Base-by-base conservation (phyloP, 176 grass and related monocot genomes). In the Olyra latifolia region DNA sequence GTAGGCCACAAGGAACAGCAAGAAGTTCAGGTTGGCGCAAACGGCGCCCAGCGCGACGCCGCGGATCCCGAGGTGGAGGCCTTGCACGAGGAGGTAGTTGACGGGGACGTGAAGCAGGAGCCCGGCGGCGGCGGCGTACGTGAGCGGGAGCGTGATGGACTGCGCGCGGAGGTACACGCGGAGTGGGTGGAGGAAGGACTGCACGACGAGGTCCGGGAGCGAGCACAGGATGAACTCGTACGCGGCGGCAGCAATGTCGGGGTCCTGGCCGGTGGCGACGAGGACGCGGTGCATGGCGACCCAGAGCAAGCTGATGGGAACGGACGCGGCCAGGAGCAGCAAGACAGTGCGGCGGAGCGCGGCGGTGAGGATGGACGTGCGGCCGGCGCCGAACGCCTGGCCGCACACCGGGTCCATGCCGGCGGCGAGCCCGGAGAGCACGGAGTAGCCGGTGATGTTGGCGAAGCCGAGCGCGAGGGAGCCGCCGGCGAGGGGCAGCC, bases 401-500 rank as follows among this genome's bases (percentile, higher is more conserved):
- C 93, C 88, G 54, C 90, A 93, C 48, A 97, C 84, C 5, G 93
- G 90, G 68, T 93, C 93, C 90, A 97, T 97, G 12, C 93, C 93
- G 30, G 89, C 87, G 42, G 93, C 90, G 54, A 97, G 83, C 16
- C 93, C 93, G 3, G 90, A 92, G 52, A 97, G 88, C 44, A 97
- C 87, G 2, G 93, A 97, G 72, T 97, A 97, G 4, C 93, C 93
- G n/a, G 93, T 97, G 72, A 97, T 97, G 71, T 97, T 97, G 24
- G 93, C 90, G 77, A 93, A 97, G 65, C 93, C 93, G 30, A 97
- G 89, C 27, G 93, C 89, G 45, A 97, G 90, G 23, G 93, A 88
- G 54, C 93, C 93, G 3, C 93, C 93, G 27, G 93, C 88, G 17
- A 97, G 82, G 1, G 87, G 75, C 8, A 91, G 79, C 8, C 84